Percentiles rank a stretch among this genome's conserved stretches.
Evolutionary conservation across 2,329 filamentous ascomycete genomes (phyloP).

Genomic region (Nothopassalora personata): DNA sequence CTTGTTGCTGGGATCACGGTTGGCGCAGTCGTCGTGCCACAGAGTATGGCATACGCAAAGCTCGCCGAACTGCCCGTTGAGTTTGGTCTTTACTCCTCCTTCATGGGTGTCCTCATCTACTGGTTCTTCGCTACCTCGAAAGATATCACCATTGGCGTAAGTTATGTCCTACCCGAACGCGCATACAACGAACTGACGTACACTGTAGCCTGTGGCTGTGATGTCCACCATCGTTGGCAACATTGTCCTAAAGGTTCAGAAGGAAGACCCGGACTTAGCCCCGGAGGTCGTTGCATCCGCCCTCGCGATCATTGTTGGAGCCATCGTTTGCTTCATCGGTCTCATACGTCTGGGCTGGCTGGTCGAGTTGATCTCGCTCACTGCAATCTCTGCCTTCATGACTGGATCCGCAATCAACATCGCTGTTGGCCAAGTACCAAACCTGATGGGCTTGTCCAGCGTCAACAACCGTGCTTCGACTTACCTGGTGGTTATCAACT

Average conservation of each 20-base stretch:
- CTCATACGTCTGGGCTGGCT: slow-evolving; percentile 79
- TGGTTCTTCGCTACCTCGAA: slow-evolving; percentile 99
- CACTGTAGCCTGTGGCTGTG: slow-evolving; percentile 76
- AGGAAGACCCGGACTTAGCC: slow-evolving; percentile 52
- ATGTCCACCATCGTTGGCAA: slow-evolving; percentile 87
- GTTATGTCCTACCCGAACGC: slow-evolving; percentile 32
- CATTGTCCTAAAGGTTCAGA: slow-evolving; percentile 62
- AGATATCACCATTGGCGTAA: slow-evolving; percentile 91
- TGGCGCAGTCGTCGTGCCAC: slow-evolving; percentile 81
- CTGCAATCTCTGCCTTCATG: slow-evolving; percentile 92
- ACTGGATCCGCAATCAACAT: slow-evolving; percentile 93
- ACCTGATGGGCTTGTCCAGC: slow-evolving; percentile 67
- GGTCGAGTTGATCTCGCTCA: slow-evolving; percentile 85
- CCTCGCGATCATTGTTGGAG: slow-evolving; percentile 70
- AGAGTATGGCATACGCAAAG: slow-evolving; percentile 91
- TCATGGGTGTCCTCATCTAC: slow-evolving; percentile 90
- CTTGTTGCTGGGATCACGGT: slow-evolving; percentile 78
- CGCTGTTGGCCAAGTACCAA: slow-evolving; percentile 73
- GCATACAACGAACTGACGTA: neutral
- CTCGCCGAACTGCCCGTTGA: slow-evolving; percentile 74
- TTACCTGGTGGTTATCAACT: slow-evolving; percentile 79
- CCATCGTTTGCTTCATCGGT: slow-evolving; percentile 72
- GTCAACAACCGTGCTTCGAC: slow-evolving; percentile 73
- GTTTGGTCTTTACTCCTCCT: slow-evolving; percentile 89
- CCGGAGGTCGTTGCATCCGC: slow-evolving; percentile 69